These are phyloP conservation scores for Marchantia paleacea DNA, from an alignment of 225 moss, liverwort and hornwort species.

Conservation along the genomic window DNA sequence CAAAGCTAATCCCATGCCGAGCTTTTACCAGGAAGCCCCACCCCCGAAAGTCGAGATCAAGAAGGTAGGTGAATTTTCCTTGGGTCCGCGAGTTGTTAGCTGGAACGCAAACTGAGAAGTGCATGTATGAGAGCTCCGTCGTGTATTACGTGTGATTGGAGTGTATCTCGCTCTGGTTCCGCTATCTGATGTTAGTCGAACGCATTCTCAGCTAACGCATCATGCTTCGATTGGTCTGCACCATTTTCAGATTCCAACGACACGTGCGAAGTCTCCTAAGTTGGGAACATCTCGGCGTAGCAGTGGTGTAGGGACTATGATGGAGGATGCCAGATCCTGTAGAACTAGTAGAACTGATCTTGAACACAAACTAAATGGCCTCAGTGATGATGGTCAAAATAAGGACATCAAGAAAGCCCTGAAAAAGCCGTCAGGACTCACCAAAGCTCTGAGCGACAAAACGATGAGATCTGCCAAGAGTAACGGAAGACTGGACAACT, in stretches of 20 bases:
- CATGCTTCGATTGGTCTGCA: not conserved
- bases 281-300: conserved; percentile 72
- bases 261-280: conserved; percentile 79
- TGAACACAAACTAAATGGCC: conserved; percentile 49
- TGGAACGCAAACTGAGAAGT: not conserved
- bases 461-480: conserved; percentile 29
- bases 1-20: conserved; percentile 86
- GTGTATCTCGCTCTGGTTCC: not conserved
- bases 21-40: conserved; percentile 81
- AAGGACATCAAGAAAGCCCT: conserved; percentile 49
- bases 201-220: not conserved
- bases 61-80: conserved; percentile 31
- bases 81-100: not conserved
- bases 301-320: conserved; percentile 52
- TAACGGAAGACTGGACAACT: conserved; percentile 37
- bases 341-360: conserved; percentile 54
- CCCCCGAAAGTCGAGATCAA: conserved; percentile 79
- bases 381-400: conserved; percentile 39
- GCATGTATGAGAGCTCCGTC: not conserved
- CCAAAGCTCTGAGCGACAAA: conserved; percentile 40
- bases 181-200: not conserved
- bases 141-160: not conserved
- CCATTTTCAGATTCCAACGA: conserved; percentile 60
- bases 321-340: conserved; percentile 43
- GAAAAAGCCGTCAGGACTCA: conserved; percentile 38